Conservation (phyloP, 2,329 filamentous ascomycete species). For the Botrytis porri region DNA sequence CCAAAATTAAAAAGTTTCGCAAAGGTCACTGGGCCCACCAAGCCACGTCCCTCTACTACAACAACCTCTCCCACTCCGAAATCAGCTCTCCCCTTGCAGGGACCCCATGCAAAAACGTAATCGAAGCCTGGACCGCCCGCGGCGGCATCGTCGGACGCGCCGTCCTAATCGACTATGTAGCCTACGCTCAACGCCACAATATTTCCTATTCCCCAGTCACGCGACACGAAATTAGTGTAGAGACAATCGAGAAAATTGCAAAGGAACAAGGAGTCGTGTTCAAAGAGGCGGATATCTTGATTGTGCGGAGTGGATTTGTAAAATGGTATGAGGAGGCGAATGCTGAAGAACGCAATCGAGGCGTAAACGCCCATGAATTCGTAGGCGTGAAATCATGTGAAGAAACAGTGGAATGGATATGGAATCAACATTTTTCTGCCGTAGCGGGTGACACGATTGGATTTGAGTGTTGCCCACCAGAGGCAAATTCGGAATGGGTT, state of each 20-base stretch:
- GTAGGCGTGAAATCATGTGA: conserved; percentile 26
- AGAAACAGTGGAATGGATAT: conserved; percentile 34
- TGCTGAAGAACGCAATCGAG: conserved; percentile 21
- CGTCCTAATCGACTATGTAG: conserved; percentile 51
- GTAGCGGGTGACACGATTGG: conserved; percentile 33
- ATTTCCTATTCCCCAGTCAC: conserved; percentile 41
- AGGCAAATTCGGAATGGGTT: conserved; percentile 21
- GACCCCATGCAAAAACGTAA: conserved; percentile 31
- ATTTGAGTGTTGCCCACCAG: conserved; percentile 35
- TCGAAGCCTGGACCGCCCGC: conserved; percentile 33
- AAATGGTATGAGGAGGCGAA: conserved; percentile 35
- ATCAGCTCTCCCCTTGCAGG: conserved; percentile 39
- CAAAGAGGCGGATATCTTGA: conserved; percentile 48
- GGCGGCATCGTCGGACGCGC: conserved; percentile 39
- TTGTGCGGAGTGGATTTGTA: conserved; percentile 49
- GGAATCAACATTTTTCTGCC: conserved; percentile 35
- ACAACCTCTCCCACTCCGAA: conserved; percentile 31
- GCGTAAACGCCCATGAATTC: conserved; percentile 22
- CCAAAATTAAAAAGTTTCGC: not conserved
- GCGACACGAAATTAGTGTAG: conserved; percentile 38
- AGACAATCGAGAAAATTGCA: conserved; percentile 45
- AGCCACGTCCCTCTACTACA: conserved; percentile 35
- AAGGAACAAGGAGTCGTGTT: conserved; percentile 46
- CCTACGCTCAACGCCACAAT: conserved; percentile 38
- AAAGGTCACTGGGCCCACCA: conserved; percentile 36